phyloP scores from a whole-genome alignment of 1,139 yeast species.

The Diutina sp. region DNA sequence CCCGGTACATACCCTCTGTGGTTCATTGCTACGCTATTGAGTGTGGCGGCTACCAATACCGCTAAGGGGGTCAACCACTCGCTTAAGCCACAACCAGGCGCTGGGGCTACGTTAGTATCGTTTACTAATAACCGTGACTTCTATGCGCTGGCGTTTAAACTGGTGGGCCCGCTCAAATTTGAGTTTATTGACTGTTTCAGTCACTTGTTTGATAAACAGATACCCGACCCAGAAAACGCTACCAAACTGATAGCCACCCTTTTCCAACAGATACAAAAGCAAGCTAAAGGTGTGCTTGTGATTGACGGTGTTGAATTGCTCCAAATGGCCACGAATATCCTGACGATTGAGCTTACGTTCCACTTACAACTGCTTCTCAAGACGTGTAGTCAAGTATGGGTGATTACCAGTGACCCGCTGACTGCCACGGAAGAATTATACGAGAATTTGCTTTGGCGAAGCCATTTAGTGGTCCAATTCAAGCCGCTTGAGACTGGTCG shows the following conservation, averaged over 20 bases:
- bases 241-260: slow-evolving; percentile 7
- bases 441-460: slow-evolving; percentile 35
- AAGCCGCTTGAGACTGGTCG: slow-evolving; percentile 68
- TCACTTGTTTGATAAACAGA: slow-evolving; percentile 20
- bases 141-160: slow-evolving; percentile 27
- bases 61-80: slow-evolving; percentile 21
- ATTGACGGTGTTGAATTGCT: slow-evolving; percentile 40
- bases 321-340: slow-evolving; percentile 25
- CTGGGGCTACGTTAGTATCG: slow-evolving; percentile 29
- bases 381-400: slow-evolving; percentile 18
- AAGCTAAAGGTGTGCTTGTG: slow-evolving; percentile 15
- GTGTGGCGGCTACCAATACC: slow-evolving; percentile 29
- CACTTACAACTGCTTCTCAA: slow-evolving; percentile 24
- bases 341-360: slow-evolving; percentile 20
- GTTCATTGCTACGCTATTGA: slow-evolving; percentile 40
- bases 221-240: slow-evolving; percentile 13
- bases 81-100: slow-evolving; percentile 9
- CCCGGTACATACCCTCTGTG: slow-evolving; percentile 60
- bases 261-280: slow-evolving; percentile 12
- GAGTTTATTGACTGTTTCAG: slow-evolving; percentile 33
- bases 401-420: slow-evolving; percentile 19
- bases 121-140: slow-evolving; percentile 25
- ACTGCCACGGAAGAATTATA: slow-evolving; percentile 32
- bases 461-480: slow-evolving; percentile 38
- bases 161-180: slow-evolving; percentile 32